A percentile compares a stretch with the other conserved stretches of the same genome.
Conservation (phyloP, 768 basidiomycete genomes). For the Kwoniella sp. region DNA sequence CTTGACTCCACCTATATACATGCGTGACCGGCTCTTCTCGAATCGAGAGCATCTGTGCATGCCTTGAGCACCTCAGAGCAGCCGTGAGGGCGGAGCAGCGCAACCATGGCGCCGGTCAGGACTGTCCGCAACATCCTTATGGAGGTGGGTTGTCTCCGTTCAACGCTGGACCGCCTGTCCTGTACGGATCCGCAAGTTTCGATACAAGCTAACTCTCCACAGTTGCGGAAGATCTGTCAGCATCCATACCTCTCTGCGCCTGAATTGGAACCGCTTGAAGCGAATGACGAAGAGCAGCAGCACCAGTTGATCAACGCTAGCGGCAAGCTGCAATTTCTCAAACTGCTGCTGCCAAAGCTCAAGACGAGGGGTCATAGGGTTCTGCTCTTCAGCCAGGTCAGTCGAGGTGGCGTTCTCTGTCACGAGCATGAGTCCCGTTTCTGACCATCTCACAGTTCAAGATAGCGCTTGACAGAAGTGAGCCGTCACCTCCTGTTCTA, state of each 20-base stretch:
- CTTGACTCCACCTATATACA: too few species aligned
- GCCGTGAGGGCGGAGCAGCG: not conserved
- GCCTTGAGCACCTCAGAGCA: not conserved
- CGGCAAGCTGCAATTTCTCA: conserved; percentile 77
- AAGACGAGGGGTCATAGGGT: conserved; percentile 81
- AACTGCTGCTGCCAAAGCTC: conserved; percentile 72
- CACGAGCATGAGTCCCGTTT: not conserved
- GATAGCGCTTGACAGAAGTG: conserved; percentile 69
- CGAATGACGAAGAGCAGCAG: conserved; percentile 62
- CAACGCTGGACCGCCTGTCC: too few species aligned
- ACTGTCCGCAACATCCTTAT: conserved; percentile 39
- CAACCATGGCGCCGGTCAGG: conserved; percentile 28
- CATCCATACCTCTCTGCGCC: conserved; percentile 82
- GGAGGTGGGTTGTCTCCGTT: conserved; percentile 45
- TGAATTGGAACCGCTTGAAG: conserved; percentile 68
- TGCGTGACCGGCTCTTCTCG: too few species aligned
- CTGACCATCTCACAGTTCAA: conserved; percentile 61
- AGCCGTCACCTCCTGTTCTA: conserved; percentile 6
- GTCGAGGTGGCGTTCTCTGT: too few species aligned
- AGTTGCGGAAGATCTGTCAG: conserved; percentile 55
- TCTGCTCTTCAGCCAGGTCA: conserved; percentile 83
- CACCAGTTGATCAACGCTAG: conserved; percentile 76
- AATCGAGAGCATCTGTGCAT: too few species aligned
- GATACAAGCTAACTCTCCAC: not conserved
- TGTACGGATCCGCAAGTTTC: not conserved